Evolutionary conservation across 2,329 filamentous ascomycete genomes (phyloP).

Genomic region (Acrocalymma vagum): DNA sequence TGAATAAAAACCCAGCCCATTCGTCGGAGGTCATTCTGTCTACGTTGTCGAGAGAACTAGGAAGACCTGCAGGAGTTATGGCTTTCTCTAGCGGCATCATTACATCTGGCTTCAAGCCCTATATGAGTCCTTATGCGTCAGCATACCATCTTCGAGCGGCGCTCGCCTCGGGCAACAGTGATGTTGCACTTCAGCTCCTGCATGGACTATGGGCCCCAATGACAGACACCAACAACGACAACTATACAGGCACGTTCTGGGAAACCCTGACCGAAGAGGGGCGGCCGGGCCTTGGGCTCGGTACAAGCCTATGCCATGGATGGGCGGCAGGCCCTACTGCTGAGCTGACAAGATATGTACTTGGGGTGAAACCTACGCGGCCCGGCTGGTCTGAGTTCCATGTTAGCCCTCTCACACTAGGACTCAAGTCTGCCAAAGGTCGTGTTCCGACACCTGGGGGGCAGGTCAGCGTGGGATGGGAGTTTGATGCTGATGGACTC

Average conservation of each 20-base stretch:
- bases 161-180: constrained; percentile 11
- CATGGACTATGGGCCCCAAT: constrained; percentile 30
- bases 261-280: constrained; percentile 34
- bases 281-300: constrained; percentile 28
- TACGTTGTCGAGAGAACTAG: constrained; percentile 22
- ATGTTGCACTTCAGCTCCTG: constrained; percentile 6
- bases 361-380: constrained; percentile 24
- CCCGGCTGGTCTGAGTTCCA: constrained; percentile 14
- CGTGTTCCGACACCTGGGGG: constrained; percentile 12
- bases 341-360: constrained; percentile 38
- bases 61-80: constrained; percentile 22
- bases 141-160: constrained; percentile 43
- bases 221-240: constrained; percentile 26
- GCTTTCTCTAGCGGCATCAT: constrained; percentile 23
- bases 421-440: constrained; percentile 12
- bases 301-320: constrained; percentile 45
- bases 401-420: constrained; percentile 13
- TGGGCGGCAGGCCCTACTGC: constrained; percentile 46
- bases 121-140: constrained; percentile 39
- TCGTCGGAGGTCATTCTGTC: constrained; percentile 10
- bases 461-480: constrained; percentile 11
- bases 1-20: constrained; percentile 16
- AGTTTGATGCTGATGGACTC: too few species aligned
- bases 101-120: constrained; percentile 17
- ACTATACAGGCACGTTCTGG: constrained; percentile 43